A percentile compares a stretch with the other conserved stretches of the same genome.
Evolutionary conservation across 495 filamentous ascomycete genomes (phyloP).

Genomic region (Bombardia bombarda): DNA sequence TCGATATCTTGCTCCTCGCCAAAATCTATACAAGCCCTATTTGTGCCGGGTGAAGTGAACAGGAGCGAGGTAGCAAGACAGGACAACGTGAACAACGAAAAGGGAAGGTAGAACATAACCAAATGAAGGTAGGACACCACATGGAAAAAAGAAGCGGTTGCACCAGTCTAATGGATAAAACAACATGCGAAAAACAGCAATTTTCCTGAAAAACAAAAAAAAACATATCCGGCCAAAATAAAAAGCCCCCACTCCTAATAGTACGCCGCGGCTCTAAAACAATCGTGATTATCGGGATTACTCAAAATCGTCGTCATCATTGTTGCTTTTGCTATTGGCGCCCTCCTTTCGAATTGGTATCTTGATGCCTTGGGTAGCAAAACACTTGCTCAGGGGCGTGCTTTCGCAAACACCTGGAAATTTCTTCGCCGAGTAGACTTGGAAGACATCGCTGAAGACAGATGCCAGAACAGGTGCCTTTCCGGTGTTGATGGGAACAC

Average conservation of each 20-base stretch:
- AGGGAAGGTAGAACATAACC: too few relatives aligned
- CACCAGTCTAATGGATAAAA: too few relatives aligned
- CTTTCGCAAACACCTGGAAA: slow-evolving; percentile 97
- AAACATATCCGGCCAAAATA: neutral
- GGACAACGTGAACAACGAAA: too few relatives aligned
- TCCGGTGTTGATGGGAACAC: slow-evolving; percentile 71
- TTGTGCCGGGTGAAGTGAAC: too few relatives aligned
- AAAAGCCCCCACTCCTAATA: too few relatives aligned
- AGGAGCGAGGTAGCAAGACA: too few relatives aligned
- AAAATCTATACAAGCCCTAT: too few relatives aligned
- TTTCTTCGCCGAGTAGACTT: slow-evolving; percentile 93
- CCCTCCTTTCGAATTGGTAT: slow-evolving; percentile 90
- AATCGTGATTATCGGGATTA: neutral
- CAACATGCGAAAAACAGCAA: too few relatives aligned
- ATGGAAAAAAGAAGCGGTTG: too few relatives aligned
- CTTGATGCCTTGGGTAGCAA: slow-evolving; percentile 93
- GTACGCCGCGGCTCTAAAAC: too few relatives aligned
- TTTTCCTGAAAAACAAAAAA: neutral
- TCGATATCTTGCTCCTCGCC: too few relatives aligned
- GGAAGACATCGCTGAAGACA: slow-evolving; percentile 83
- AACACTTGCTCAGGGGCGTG: slow-evolving; percentile 86
- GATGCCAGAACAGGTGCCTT: slow-evolving; percentile 79
- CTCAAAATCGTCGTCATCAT: slow-evolving; percentile 52
- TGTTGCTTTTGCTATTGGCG: slow-evolving; percentile 53
- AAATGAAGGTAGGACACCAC: too few relatives aligned